Evolutionary conservation across 208 protist genomes (phyloP), one percentile per base, ranked within the genome.

Genomic region (Lotmaria passim): DNA sequence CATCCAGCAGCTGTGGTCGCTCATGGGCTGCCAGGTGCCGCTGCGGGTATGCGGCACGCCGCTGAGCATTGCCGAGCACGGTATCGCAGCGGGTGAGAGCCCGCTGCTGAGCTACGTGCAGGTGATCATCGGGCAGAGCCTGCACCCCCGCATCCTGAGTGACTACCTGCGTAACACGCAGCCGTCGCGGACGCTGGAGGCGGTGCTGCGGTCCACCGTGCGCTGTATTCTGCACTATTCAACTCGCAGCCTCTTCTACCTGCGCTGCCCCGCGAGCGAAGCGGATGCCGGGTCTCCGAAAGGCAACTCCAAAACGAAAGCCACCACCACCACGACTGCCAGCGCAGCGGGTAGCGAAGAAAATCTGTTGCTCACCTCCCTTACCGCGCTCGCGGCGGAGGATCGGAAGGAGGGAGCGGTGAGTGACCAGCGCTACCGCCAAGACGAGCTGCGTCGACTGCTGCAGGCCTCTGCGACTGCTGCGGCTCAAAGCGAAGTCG

Each of bases 41-140:
- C 38, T 70, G 55, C 4, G 33, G 34, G 15, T 59, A 23, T 34
- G 44, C 11, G 64, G 64, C n/a, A 38, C 11, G 30, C 36, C 63
- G 26, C 47, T 77, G 28, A 31, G 44, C 15, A 31, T 77, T 24
- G 65, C 52, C 34, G 71, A 77, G 71, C 63, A 71, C 38, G 71
- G 71, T 41, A 64, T 36, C 7, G 38, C 64, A 0, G 48, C 65
- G 47, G 71, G 71, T 14, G 71, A 43, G 15, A 67, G 71, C 47
- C 66, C 71, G 34, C 41, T 77, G 38, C 34, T 77, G 30, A 71
- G 71, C 63, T 77, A 77, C 41, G 48, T 71, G 46, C 71, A 77
- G 57, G 71, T 52, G 5, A 52, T 67, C 3, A 53, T 77, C 10
- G 71, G 63, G 1, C 39, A 67, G 17, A 53, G 47, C 23, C n/a